Conservation (phyloP, 106 monocot species). For the Allium sativum region DNA sequence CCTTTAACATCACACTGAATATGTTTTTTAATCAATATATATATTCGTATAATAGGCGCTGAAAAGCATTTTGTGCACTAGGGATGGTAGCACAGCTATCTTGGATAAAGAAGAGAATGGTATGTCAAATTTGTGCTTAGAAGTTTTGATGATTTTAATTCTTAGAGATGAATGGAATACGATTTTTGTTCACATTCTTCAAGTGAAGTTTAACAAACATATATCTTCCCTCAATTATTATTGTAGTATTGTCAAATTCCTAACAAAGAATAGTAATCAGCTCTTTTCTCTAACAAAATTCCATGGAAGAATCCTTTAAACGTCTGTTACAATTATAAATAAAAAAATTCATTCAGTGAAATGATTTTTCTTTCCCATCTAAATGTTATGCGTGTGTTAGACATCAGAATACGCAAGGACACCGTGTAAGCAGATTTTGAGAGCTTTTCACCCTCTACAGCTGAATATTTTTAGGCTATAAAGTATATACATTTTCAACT, state of each 20-base stretch:
- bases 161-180: not conserved
- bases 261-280: not conserved
- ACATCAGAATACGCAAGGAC: not conserved
- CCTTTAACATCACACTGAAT: not conserved
- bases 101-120: constrained; percentile 3
- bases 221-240: not conserved
- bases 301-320: too few species aligned
- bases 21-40: not conserved
- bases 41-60: not conserved
- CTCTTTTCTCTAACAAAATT: not conserved
- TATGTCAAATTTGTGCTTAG: not conserved
- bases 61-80: not conserved
- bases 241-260: not conserved
- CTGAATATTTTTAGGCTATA: not conserved
- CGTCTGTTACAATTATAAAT: too few species aligned
- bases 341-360: too few species aligned
- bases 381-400: not conserved
- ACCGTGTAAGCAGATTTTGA: not conserved
- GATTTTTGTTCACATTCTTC: not conserved
- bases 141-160: not conserved
- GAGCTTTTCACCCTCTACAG: not conserved
- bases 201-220: not conserved
- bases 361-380: too few species aligned
- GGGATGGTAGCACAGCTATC: constrained; percentile 2
- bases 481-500: not conserved